These are phyloP conservation scores for Ophioceras dolichostomum DNA, from an alignment of 2,329 filamentous ascomycete species.

Conservation along the genomic window DNA sequence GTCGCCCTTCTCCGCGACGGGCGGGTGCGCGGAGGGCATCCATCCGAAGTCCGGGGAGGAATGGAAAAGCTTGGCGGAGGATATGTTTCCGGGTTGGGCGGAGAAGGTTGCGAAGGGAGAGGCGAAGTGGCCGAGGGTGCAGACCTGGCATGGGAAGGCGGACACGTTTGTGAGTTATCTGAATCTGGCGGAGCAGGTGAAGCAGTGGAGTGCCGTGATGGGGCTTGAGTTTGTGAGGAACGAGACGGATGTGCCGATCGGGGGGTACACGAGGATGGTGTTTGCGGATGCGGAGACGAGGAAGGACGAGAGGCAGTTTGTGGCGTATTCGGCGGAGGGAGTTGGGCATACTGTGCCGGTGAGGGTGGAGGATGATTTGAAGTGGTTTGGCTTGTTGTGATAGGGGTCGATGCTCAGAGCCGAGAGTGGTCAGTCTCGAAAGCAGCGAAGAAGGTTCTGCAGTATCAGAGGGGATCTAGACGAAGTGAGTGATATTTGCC, in stretches of 20 bases:
- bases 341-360: slow-evolving; percentile 18
- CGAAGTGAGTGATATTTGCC: too few relatives aligned
- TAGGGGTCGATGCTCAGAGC: too few relatives aligned
- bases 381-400: not conserved
- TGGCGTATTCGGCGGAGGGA: slow-evolving; percentile 14
- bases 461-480: too few relatives aligned
- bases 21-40: slow-evolving; percentile 34
- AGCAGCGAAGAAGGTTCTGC: too few relatives aligned
- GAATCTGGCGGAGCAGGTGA: slow-evolving; percentile 22
- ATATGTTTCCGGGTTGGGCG: slow-evolving; percentile 39
- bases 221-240: slow-evolving; percentile 18
- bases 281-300: slow-evolving; percentile 19
- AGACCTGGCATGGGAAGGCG: slow-evolving; percentile 22
- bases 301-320: too few relatives aligned
- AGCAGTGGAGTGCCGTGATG: slow-evolving; percentile 34
- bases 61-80: slow-evolving; percentile 21
- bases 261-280: slow-evolving; percentile 23
- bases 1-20: slow-evolving; percentile 26
- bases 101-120: slow-evolving; percentile 25
- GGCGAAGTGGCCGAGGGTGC: slow-evolving; percentile 25
- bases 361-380: slow-evolving; percentile 1
- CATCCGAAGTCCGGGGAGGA: slow-evolving; percentile 21
- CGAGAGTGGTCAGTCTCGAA: too few relatives aligned
- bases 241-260: slow-evolving; percentile 18
- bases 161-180: slow-evolving; percentile 19